Evolutionary conservation across 2,329 filamentous ascomycete genomes (phyloP).

Genomic region (Aspergillus caelatus): DNA sequence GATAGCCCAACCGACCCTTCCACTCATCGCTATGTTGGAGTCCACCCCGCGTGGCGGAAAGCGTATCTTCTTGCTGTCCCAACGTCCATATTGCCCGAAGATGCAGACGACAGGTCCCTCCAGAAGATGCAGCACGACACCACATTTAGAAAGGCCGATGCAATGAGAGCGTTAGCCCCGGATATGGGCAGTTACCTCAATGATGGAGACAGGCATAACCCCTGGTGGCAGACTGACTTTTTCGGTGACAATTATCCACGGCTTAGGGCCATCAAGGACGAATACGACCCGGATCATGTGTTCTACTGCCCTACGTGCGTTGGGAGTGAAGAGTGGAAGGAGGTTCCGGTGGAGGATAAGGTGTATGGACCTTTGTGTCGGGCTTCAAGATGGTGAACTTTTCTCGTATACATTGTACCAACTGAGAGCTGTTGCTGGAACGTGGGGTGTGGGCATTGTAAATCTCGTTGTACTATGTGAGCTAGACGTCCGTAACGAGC

Average conservation of each 20-base stretch:
- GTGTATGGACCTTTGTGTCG: background rate
- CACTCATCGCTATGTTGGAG: background rate
- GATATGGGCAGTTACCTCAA: background rate
- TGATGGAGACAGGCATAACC: background rate
- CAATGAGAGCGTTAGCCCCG: background rate
- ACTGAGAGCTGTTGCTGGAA: no score
- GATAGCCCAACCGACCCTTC: background rate
- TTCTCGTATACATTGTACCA: background rate
- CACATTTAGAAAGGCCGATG: background rate
- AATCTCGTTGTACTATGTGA: background rate
- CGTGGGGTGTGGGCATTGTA: background rate
- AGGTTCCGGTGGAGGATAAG: background rate
- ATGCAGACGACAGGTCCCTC: background rate
- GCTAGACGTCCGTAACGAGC: background rate
- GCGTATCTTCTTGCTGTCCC: background rate
- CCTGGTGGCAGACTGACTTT: background rate
- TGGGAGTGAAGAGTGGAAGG: background rate
- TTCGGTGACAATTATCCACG: constrained; percentile 4
- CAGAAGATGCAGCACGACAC: background rate
- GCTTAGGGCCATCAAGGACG: background rate
- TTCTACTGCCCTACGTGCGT: constrained; percentile 5
- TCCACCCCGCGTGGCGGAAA: background rate
- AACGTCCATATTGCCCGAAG: background rate
- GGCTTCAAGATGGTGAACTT: background rate
- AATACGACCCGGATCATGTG: constrained; percentile 2